Evolutionary conservation across 2,329 filamentous ascomycete species (phyloP), one percentile per base, ranked within the genome.

Genomic region (Chaetothyriales sp.): DNA sequence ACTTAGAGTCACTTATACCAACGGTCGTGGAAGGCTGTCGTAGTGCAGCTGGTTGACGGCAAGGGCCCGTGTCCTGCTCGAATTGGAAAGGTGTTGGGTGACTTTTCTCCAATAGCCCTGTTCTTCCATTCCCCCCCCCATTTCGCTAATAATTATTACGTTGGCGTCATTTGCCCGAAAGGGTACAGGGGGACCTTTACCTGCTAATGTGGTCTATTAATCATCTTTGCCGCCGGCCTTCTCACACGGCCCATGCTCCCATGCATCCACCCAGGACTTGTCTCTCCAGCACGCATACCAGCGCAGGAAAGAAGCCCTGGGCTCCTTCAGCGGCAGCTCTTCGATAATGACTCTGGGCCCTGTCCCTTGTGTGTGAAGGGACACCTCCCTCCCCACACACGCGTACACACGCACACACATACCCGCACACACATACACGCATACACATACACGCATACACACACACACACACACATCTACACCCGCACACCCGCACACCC

Each of bases 361-460:
- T 5, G 15, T 15, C 10, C 33, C 10, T 40, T 40, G 13, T 13
- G 33, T 40, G 15, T 40, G 33, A 40, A 40, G 33, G 33, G 33
- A 37, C 44, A 3, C 10, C 44, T 25, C 4, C 44, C 2, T n/a
- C 33, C 25, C 45, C 33, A 48, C 46, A n/a, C 44, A 18, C 44
- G 49, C 49, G 8, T 8, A 49, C 48, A 46, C 47, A 43, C 18
- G 51, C 47, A n/a, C n/a, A n/a, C n/a, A n/a, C n/a, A n/a, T n/a
- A n/a, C n/a, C n/a, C n/a, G n/a, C n/a, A n/a, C n/a, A n/a, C n/a
- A 29, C 43, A 22, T 43, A 25, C 43, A 10, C 47, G 28, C 15
- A 28, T 18, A 8, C 37, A 44, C 4, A 37, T 9, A 48, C n/a
- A 56, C 37, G 48, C 48, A 29, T 28, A 22, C 46, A 25, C 43